These are phyloP conservation scores for Penicillium sp. DNA, from an alignment of 2,329 filamentous ascomycete genomes.

Conservation along the genomic window DNA sequence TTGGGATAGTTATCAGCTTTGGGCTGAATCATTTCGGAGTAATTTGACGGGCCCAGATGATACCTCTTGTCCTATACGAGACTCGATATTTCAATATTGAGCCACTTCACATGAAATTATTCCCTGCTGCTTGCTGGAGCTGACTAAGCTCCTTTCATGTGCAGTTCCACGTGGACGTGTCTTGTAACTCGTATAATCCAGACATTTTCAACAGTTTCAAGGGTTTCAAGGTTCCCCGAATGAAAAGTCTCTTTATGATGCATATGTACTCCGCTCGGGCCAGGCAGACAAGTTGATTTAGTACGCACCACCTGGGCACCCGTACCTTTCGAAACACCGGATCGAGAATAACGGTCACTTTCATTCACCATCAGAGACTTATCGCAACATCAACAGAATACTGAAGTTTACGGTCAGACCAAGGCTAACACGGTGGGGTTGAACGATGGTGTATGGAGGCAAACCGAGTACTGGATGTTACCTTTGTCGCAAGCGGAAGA, in stretches of 20 bases:
- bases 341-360: not conserved
- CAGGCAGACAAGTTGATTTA: slow-evolving; percentile 18
- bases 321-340: slow-evolving; percentile 11
- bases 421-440: not conserved
- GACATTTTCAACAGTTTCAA: not conserved
- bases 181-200: not conserved
- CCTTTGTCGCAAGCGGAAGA: slow-evolving; percentile 39
- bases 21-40: slow-evolving; percentile 17
- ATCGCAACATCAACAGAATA: not conserved
- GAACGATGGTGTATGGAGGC: slow-evolving; percentile 40
- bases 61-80: slow-evolving; percentile 8
- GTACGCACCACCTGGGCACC: not conserved
- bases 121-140: not conserved
- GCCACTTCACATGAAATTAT: not conserved
- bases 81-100: not conserved
- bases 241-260: slow-evolving; percentile 9
- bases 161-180: not conserved
- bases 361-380: not conserved
- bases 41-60: slow-evolving; percentile 13
- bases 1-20: slow-evolving; percentile 5
- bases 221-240: not conserved
- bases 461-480: slow-evolving; percentile 40
- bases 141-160: slow-evolving; percentile 1
- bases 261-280: slow-evolving; percentile 8
- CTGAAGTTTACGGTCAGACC: not conserved